A percentile compares a stretch with the other conserved stretches of the same genome.
Conservation (phyloP, 345 rosid species). For the Lepidium africanum region DNA sequence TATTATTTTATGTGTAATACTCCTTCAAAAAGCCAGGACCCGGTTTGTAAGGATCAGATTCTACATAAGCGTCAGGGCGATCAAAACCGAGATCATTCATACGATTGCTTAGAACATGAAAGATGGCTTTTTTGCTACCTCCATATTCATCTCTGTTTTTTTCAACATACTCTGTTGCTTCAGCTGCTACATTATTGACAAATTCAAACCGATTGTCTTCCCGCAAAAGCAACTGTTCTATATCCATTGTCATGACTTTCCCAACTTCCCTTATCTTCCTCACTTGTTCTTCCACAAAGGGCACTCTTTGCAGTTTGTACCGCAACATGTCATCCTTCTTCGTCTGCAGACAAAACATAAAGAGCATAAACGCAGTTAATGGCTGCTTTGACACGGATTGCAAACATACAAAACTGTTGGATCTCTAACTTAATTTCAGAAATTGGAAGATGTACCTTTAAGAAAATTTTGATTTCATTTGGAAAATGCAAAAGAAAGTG, state of each 20-base stretch:
- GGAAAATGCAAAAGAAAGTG: background rate
- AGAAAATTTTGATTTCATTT: background rate
- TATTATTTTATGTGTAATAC: constrained; percentile 36
- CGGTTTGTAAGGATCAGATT: constrained; percentile 66
- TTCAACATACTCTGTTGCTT: constrained; percentile 71
- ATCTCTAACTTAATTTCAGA: background rate
- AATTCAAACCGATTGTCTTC: constrained; percentile 76
- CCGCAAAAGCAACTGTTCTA: constrained; percentile 54
- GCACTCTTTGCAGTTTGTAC: constrained; percentile 53
- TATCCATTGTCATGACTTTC: constrained; percentile 58
- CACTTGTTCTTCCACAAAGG: constrained; percentile 85
- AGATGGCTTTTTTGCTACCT: constrained; percentile 68
- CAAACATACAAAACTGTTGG: background rate
- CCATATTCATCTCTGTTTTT: constrained; percentile 73
- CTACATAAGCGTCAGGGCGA: constrained; percentile 68
- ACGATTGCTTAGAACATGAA: constrained; percentile 81
- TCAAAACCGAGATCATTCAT: constrained; percentile 69
- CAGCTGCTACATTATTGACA: constrained; percentile 76
- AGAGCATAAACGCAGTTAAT: background rate
- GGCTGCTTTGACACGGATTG: background rate
- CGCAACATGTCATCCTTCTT: constrained; percentile 69
- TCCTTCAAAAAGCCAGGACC: constrained; percentile 65
- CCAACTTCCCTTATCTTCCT: constrained; percentile 65
- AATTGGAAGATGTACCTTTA: background rate
- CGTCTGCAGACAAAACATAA: constrained; percentile 33